phyloP scores from a whole-genome alignment of 345 rosid genomes.

The Citrus trifoliata region DNA sequence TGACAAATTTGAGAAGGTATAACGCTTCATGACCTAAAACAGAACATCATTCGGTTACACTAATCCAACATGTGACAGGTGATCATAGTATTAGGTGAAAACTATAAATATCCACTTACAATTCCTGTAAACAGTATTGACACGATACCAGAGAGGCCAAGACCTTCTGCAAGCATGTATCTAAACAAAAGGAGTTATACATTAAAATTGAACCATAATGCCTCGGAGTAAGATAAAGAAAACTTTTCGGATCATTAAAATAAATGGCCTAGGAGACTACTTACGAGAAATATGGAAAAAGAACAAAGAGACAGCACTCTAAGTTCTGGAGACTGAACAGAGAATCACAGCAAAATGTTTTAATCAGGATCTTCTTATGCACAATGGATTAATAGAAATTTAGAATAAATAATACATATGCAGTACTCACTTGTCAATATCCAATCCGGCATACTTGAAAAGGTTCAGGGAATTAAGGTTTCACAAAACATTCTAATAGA shows the following conservation, averaged over 20 bases:
- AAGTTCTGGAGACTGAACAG: constrained; percentile 85
- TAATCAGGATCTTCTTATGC: neutral
- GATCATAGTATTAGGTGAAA: neutral
- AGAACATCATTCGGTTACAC: constrained; percentile 9
- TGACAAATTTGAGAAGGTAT: constrained; percentile 89
- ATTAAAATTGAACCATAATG: neutral
- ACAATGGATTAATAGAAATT: constrained; percentile 1
- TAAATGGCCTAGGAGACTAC: constrained; percentile 19
- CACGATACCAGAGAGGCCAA: constrained; percentile 97
- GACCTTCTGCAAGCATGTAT: constrained; percentile 99
- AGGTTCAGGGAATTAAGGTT: constrained; percentile 87
- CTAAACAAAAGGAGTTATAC: constrained; percentile 32
- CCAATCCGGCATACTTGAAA: constrained; percentile 97
- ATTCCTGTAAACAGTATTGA: constrained; percentile 97
- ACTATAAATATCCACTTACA: constrained; percentile 42
- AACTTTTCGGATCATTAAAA: neutral
- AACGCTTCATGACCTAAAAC: constrained; percentile 93
- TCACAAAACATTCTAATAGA: constrained; percentile 30
- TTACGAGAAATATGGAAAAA: constrained; percentile 96
- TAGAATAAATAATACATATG: neutral
- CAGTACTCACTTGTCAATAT: constrained; percentile 87
- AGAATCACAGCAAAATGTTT: constrained; percentile 6
- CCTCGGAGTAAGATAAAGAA: neutral
- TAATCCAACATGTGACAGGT: constrained; percentile 6
- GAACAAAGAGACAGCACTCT: constrained; percentile 97